A percentile compares a stretch with the other conserved stretches of the same genome.
Conservation (phyloP, 257 asterid species). For the Mentha longifolia region DNA sequence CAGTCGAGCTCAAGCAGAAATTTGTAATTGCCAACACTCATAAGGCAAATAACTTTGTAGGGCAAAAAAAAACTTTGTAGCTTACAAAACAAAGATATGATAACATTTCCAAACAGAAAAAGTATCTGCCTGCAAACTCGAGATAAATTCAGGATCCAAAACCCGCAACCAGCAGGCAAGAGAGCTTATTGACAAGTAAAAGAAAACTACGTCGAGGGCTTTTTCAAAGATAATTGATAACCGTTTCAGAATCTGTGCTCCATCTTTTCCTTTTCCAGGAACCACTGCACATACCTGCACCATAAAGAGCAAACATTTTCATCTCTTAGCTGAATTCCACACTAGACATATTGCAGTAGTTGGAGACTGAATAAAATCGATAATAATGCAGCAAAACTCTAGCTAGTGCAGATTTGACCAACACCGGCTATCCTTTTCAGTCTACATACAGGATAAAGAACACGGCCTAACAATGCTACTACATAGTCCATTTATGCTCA, state of each 20-base stretch:
- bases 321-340: not conserved
- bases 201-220: not conserved
- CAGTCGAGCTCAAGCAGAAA: too few species aligned
- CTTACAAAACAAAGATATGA: not conserved
- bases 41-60: not conserved
- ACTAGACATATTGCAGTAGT: not conserved
- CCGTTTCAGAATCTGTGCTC: conserved; percentile 64
- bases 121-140: conserved; percentile 2
- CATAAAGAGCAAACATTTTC: not conserved
- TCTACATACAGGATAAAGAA: not conserved
- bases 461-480: not conserved
- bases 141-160: conserved; percentile 6
- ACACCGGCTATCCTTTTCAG: not conserved
- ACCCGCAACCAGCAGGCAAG: conserved; percentile 20
- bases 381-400: not conserved
- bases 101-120: not conserved
- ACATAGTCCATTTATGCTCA: not conserved
- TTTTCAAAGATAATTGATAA: conserved; percentile 14
- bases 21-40: not conserved
- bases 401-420: not conserved
- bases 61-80: not conserved
- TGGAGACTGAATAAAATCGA: not conserved
- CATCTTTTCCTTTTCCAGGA: conserved; percentile 74
- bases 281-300: conserved; percentile 70
- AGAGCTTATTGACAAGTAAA: conserved; percentile 25